Conservation (phyloP, 139 green algal genomes). For the Gonium pectorale region DNA sequence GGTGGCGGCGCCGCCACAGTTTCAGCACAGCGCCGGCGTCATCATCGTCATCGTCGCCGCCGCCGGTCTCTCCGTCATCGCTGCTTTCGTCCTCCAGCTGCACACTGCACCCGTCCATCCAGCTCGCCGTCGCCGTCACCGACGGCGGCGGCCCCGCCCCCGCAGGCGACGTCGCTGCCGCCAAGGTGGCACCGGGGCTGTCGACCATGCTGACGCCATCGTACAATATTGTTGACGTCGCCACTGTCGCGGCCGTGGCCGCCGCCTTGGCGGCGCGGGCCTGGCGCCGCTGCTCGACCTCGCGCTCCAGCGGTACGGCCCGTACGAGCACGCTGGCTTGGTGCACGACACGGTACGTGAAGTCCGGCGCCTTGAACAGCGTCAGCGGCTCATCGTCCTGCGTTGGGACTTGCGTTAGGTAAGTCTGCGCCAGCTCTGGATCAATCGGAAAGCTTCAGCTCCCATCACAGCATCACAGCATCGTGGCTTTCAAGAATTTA, state of each 20-base stretch:
- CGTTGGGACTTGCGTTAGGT: no score
- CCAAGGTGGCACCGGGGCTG: no score
- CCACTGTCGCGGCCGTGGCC: neutral
- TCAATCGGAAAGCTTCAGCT: no score
- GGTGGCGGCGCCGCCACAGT: neutral
- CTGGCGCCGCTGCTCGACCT: conserved; percentile 4
- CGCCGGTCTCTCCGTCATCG: neutral
- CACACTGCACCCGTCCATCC: neutral
- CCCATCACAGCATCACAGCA: no score
- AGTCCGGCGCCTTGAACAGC: conserved; percentile 14
- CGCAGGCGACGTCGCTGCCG: neutral
- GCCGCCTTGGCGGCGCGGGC: neutral
- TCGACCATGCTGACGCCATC: no score
- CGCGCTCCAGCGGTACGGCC: neutral
- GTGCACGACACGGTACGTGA: conserved; percentile 20
- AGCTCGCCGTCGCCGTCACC: neutral
- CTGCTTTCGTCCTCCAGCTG: neutral
- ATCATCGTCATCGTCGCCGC: neutral
- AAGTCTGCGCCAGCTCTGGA: no score
- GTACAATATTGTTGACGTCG: no score
- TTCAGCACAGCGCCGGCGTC: neutral
- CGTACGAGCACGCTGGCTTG: conserved; percentile 8
- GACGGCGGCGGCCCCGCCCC: neutral
- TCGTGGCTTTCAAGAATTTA: no score
- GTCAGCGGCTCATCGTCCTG: conserved; percentile 7